Evolutionary conservation across 225 moss, liverwort and hornwort species (phyloP), one percentile per base, ranked within the genome.

Genomic region (Ulota crispa): DNA sequence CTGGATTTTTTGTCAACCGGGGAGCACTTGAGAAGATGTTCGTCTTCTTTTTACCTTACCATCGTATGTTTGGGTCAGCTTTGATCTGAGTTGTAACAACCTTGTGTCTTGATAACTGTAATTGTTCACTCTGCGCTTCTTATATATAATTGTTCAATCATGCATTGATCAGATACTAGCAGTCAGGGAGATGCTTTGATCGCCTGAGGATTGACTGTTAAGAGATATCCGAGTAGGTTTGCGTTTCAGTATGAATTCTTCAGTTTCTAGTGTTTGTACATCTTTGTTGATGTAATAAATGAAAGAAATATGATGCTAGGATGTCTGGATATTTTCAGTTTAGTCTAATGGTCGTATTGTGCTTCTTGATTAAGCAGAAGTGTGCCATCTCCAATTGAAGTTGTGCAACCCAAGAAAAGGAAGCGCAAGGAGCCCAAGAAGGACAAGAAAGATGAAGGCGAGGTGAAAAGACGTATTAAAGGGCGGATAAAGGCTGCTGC

Each of bases 1-100:
- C 95, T 8, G 95, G 97, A 0, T 97, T 97, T 81, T 97, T 93
- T 64, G 94, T 97, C 72, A 94, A 97, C 82, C 93, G 95, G 87
- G 97, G 97, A 79, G 85, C 92, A 69, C 97, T 97, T 52, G 97
- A 97, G 81, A 95, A 92, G 81, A 71, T 97, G 97, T 97, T 78
- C 66, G 97, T 91, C 68, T 77, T 78, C 19, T 19, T 70, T 59
- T 73, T 65, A 41, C 23, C 37, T 78, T 43, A 16, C 52, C 23
- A 41, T 60, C 15, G n/a, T 61, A 21, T 42, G 32, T 71, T 54
- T 79, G 66, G 20, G 76, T 82, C 34, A 75, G 77, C 41, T 60
- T 56, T 70, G 64, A 43, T 79, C 21, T 65, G 64, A 72, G 21
- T 66, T 75, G 47, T 27, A 36, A 24, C 36, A 74, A 72, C 8